phyloP scores from a whole-genome alignment of 225 moss, liverwort and hornwort species.

The Sphagnum tenellum region DNA sequence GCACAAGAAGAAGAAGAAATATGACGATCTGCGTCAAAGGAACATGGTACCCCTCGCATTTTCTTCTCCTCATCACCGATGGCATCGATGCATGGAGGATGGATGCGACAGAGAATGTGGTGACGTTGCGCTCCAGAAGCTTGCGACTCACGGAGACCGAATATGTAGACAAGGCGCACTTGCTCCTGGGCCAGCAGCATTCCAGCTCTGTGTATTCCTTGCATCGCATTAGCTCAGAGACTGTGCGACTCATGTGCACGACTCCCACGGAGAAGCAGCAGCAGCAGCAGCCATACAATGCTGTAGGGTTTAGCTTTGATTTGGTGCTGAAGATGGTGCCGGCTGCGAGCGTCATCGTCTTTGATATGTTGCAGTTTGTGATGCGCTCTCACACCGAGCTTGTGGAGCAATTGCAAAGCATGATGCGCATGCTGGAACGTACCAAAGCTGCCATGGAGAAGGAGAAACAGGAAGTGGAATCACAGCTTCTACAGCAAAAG shows the following conservation, averaged over 20 bases:
- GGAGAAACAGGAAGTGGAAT: constrained; percentile 8
- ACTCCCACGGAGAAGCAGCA: constrained; percentile 10
- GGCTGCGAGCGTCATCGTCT: constrained; percentile 18
- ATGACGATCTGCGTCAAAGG: no score
- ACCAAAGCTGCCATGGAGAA: constrained; percentile 28
- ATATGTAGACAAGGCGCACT: constrained; percentile 35
- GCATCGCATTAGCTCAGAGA: constrained; percentile 10
- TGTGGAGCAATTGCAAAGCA: constrained; percentile 18
- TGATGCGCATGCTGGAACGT: constrained; percentile 23
- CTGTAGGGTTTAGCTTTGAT: neutral
- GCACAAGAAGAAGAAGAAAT: no score
- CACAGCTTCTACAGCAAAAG: neutral
- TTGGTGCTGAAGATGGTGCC: constrained; percentile 18
- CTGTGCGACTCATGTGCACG: constrained; percentile 15
- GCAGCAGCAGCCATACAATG: neutral
- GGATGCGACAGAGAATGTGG: constrained; percentile 20
- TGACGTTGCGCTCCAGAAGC: constrained; percentile 13
- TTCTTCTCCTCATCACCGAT: constrained; percentile 33
- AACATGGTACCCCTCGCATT: constrained; percentile 37
- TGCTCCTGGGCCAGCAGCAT: constrained; percentile 31
- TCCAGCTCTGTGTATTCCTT: constrained; percentile 26
- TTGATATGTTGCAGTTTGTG: constrained; percentile 34
- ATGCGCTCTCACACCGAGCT: constrained; percentile 21
- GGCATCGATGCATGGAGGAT: constrained; percentile 33
- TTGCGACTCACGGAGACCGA: constrained; percentile 28